A percentile compares a stretch with the other conserved stretches of the same genome.
Conservation (phyloP, 1,284 basidiomycete genomes). For the Sanghuangporus weigelae region DNA sequence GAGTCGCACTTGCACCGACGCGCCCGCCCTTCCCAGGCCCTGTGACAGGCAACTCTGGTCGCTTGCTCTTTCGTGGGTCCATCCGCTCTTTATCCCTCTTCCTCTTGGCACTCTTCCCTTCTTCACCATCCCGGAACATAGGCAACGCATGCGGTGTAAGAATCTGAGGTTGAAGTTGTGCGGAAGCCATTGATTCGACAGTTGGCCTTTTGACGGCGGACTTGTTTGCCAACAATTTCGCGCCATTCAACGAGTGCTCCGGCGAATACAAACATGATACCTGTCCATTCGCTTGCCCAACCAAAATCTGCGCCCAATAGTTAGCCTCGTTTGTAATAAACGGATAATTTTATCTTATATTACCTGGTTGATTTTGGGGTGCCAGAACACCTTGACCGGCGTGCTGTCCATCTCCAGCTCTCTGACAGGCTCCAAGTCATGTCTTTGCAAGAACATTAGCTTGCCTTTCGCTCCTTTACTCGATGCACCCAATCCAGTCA, state of each 20-base stretch:
- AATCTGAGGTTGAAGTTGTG: constrained; percentile 70
- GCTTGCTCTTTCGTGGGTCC: constrained; percentile 85
- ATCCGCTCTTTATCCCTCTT: constrained; percentile 84
- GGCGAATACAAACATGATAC: constrained; percentile 91
- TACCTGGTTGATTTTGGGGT: constrained; percentile 96
- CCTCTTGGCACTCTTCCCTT: constrained; percentile 69
- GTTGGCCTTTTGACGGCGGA: constrained; percentile 67
- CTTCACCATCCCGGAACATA: constrained; percentile 82
- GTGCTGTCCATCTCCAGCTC: constrained; percentile 64
- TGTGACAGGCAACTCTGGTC: constrained; percentile 86
- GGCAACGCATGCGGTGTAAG: constrained; percentile 86
- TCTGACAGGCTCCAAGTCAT: constrained; percentile 63
- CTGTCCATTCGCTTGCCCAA: constrained; percentile 82
- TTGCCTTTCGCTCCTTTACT: constrained; percentile 64
- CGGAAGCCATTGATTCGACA: constrained; percentile 75
- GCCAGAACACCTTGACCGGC: constrained; percentile 88
- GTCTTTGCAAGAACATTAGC: constrained; percentile 69
- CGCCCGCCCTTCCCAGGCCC: constrained; percentile 92
- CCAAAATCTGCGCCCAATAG: constrained; percentile 58
- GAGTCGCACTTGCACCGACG: constrained; percentile 92
- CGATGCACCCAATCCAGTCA: constrained; percentile 74
- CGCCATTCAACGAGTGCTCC: constrained; percentile 82
- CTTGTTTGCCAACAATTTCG: constrained; percentile 81
- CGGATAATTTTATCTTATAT: constrained; percentile 22
- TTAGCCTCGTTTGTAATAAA: neutral